Percentiles rank a stretch among this genome's conserved stretches.
phyloP scores from a whole-genome alignment of 768 basidiomycete genomes.

The Agaricus sinodeliciosus region DNA sequence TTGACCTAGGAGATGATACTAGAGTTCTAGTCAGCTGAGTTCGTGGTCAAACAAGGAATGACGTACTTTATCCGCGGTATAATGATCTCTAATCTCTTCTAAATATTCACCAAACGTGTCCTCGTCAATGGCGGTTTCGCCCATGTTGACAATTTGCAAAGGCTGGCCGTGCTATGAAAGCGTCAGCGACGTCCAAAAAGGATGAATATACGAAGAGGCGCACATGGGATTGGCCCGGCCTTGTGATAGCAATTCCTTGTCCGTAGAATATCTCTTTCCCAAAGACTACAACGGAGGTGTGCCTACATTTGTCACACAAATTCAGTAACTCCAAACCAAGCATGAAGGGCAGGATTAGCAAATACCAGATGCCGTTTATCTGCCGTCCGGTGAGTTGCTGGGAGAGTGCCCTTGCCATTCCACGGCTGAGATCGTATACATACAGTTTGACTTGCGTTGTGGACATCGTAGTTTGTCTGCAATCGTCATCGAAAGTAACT shows the following conservation, averaged over 20 bases:
- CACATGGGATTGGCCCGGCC: constrained; percentile 81
- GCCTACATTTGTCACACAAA: constrained; percentile 35
- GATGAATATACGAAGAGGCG: constrained; percentile 17
- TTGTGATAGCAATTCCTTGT: constrained; percentile 67
- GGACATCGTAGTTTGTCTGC: constrained; percentile 19
- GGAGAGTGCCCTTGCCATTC: constrained; percentile 75
- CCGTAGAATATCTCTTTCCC: constrained; percentile 88
- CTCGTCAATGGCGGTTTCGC: constrained; percentile 75
- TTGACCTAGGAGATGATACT: constrained; percentile 85
- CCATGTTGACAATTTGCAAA: constrained; percentile 63
- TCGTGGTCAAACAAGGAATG: neutral
- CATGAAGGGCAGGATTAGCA: neutral
- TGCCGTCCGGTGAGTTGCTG: constrained; percentile 78
- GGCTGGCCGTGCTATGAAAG: constrained; percentile 65
- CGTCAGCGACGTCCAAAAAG: neutral
- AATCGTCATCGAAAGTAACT: neutral
- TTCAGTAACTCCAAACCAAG: neutral
- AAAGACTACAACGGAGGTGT: constrained; percentile 87
- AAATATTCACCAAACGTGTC: constrained; percentile 86
- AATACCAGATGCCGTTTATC: constrained; percentile 90
- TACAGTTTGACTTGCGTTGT: constrained; percentile 63
- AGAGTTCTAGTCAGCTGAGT: constrained; percentile 1
- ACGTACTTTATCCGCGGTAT: constrained; percentile 84
- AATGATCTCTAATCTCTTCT: constrained; percentile 64
- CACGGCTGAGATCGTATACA: constrained; percentile 88